Conservation (phyloP, 345 rosid genomes). For the Arabis hirsuta region DNA sequence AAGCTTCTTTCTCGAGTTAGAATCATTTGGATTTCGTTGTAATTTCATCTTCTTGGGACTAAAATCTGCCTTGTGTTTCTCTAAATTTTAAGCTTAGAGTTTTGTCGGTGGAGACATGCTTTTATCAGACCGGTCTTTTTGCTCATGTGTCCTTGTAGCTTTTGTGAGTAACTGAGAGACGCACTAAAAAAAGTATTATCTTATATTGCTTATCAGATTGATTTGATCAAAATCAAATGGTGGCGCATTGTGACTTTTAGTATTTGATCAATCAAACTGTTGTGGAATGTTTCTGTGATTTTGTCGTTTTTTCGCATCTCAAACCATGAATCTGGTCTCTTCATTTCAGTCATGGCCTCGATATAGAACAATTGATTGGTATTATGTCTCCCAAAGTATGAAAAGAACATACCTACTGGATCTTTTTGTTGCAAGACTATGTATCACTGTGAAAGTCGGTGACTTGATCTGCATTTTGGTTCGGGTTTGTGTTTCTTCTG, state of each 20-base stretch:
- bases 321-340: no score
- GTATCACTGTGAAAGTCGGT: background rate
- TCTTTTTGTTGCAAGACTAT: background rate
- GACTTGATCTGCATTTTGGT: conserved; percentile 16
- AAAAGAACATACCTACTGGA: background rate
- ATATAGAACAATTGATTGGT: background rate
- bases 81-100: conserved; percentile 12
- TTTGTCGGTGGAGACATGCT: conserved; percentile 39
- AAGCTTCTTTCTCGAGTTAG: background rate
- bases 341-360: no score
- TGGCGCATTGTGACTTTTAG: conserved; percentile 2
- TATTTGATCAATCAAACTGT: background rate
- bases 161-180: background rate
- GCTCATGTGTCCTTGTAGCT: conserved; percentile 24
- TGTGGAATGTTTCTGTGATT: background rate
- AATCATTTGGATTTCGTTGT: background rate
- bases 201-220: conserved; percentile 4
- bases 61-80: conserved; percentile 16
- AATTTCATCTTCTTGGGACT: conserved; percentile 19
- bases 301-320: background rate
- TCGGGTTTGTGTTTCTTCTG: background rate
- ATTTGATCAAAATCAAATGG: background rate
- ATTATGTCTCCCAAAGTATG: background rate
- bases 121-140: conserved; percentile 10
- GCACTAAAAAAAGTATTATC: background rate